A percentile compares a stretch with the other conserved stretches of the same genome.
Conservation (phyloP, 768 basidiomycete species). For the Amylocystis lapponica region DNA sequence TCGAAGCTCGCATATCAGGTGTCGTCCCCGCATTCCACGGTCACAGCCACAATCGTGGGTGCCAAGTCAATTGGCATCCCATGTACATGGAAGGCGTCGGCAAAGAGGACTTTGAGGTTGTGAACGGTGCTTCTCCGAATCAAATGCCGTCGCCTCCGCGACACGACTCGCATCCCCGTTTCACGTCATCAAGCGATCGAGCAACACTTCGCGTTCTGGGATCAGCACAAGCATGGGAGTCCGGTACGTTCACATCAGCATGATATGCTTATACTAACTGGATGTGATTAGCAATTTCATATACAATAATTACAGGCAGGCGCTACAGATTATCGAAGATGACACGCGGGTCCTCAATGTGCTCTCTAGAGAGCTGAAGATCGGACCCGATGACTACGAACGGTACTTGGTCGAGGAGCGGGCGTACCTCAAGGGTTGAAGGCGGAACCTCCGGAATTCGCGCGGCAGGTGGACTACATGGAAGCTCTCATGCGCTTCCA, state of each 20-base stretch:
- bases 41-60: conserved; percentile 22
- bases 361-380: background rate
- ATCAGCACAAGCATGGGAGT: conserved; percentile 15
- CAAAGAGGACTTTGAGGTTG: conserved; percentile 23
- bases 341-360: background rate
- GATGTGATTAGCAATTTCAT: conserved; percentile 2
- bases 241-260: no score
- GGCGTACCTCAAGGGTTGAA: no score
- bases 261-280: background rate
- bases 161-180: conserved; percentile 20
- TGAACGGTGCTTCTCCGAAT: conserved; percentile 21
- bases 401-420: conserved; percentile 9
- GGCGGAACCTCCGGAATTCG: no score
- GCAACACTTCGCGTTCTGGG: conserved; percentile 15
- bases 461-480: no score
- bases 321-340: background rate
- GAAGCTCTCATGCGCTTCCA: no score
- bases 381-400: conserved; percentile 5
- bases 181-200: conserved; percentile 25
- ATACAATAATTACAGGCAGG: conserved; percentile 8
- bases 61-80: conserved; percentile 26
- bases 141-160: conserved; percentile 11
- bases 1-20: conserved; percentile 4
- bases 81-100: conserved; percentile 20
- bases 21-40: conserved; percentile 26